Conservation (phyloP, 2,329 filamentous ascomycete genomes). For the Chaetomium olivaceum region DNA sequence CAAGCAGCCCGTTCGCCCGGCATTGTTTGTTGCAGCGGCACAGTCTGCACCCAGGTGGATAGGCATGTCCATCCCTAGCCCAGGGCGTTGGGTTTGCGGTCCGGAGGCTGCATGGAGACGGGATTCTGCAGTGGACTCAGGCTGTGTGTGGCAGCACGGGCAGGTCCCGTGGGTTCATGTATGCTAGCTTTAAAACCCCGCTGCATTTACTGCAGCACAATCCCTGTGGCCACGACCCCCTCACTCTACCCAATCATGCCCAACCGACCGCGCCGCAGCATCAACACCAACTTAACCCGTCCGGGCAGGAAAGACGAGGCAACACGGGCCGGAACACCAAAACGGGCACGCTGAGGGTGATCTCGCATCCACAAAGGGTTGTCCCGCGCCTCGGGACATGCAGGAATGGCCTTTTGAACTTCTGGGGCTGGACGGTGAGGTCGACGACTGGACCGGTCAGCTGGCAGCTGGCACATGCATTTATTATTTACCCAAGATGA, state of each 20-base stretch:
- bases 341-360: constrained; percentile 22
- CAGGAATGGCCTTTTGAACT: no score
- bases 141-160: not conserved
- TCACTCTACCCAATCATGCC: constrained; percentile 27
- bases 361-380: constrained; percentile 26
- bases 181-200: not conserved
- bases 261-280: constrained; percentile 15
- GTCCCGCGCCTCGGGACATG: constrained; percentile 22
- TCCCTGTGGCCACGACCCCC: constrained; percentile 17
- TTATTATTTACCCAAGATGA: constrained; percentile 14
- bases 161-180: not conserved
- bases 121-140: not conserved
- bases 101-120: not conserved
- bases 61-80: not conserved
- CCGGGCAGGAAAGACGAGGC: constrained; percentile 20
- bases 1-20: not conserved
- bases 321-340: constrained; percentile 28
- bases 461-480: not conserved
- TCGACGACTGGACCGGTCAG: constrained; percentile 5
- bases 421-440: not conserved
- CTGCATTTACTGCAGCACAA: constrained; percentile 1
- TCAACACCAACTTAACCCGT: constrained; percentile 5
- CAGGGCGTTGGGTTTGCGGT: not conserved
- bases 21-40: not conserved
- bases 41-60: not conserved